These are phyloP conservation scores for Blakeslea trispora DNA, from an alignment of 371 early-diverging fungal genomes.

Conservation along the genomic window DNA sequence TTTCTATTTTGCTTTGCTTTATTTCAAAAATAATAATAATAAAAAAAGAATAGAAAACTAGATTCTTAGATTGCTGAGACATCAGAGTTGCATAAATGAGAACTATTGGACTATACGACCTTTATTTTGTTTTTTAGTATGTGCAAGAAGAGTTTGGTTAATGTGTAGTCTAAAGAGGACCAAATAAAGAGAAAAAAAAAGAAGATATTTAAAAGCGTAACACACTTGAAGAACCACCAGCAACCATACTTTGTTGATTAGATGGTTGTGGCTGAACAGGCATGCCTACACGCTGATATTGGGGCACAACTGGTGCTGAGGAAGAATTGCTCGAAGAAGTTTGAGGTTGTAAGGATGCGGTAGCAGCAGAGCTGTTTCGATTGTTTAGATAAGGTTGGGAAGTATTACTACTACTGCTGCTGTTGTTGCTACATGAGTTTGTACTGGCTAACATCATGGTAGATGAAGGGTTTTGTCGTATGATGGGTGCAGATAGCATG, in stretches of 20 bases:
- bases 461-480: constrained; percentile 9
- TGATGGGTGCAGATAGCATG: constrained; percentile 22
- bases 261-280: constrained; percentile 16
- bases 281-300: constrained; percentile 18
- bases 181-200: background rate
- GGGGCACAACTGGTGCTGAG: constrained; percentile 5
- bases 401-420: constrained; percentile 2
- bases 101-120: too few species aligned
- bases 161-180: background rate
- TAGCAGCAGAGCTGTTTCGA: background rate
- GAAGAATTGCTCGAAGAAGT: background rate
- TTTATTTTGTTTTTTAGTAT: constrained; percentile 79
- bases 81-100: too few species aligned
- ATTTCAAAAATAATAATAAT: too few species aligned
- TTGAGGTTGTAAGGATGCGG: background rate
- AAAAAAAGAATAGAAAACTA: too few species aligned
- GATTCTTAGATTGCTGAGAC: too few species aligned
- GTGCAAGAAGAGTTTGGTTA: constrained; percentile 14
- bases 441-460: background rate
- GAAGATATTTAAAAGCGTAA: constrained; percentile 24
- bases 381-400: background rate
- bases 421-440: constrained; percentile 1
- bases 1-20: too few species aligned
- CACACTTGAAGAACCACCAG: constrained; percentile 27
- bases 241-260: constrained; percentile 26